Evolutionary conservation across 208 protist genomes (phyloP).

Genomic region (Leishmania guyanensis): DNA sequence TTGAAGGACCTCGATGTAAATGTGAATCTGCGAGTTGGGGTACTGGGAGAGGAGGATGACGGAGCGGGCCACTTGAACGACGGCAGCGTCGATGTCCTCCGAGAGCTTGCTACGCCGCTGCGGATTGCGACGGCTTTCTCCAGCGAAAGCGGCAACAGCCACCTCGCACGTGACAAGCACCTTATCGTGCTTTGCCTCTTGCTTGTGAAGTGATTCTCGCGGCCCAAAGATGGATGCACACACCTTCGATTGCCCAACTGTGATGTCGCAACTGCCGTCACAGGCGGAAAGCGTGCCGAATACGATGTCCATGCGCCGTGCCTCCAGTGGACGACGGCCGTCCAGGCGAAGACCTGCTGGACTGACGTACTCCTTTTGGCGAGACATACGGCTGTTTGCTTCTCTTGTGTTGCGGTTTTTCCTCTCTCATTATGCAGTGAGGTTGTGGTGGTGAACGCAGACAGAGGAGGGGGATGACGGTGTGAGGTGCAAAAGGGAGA

Average conservation of each 20-base stretch:
- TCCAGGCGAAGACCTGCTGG: constrained; percentile 80
- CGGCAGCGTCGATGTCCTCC: constrained; percentile 75
- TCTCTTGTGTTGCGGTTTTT: background rate
- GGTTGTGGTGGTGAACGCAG: background rate
- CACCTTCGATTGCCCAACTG: constrained; percentile 57
- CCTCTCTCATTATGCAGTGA: background rate
- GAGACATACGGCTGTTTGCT: constrained; percentile 15
- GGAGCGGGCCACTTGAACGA: constrained; percentile 76
- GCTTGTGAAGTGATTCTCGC: constrained; percentile 52
- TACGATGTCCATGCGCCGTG: constrained; percentile 56
- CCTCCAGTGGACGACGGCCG: constrained; percentile 72
- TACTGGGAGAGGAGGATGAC: constrained; percentile 83
- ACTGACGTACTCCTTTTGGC: constrained; percentile 85
- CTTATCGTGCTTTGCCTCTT: constrained; percentile 68
- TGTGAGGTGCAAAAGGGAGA: background rate
- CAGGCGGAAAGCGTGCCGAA: constrained; percentile 68
- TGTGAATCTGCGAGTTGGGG: constrained; percentile 87
- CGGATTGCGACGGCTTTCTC: constrained; percentile 60
- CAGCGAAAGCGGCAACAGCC: constrained; percentile 77
- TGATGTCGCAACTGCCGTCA: constrained; percentile 80
- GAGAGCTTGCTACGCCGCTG: constrained; percentile 61
- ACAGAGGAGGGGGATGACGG: background rate
- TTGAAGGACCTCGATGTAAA: constrained; percentile 80
- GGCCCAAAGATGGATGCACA: constrained; percentile 80
- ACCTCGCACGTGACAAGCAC: constrained; percentile 81